Evolutionary conservation across 2,329 filamentous ascomycete genomes (phyloP).

Genomic region (Penicillium griseofulvum): DNA sequence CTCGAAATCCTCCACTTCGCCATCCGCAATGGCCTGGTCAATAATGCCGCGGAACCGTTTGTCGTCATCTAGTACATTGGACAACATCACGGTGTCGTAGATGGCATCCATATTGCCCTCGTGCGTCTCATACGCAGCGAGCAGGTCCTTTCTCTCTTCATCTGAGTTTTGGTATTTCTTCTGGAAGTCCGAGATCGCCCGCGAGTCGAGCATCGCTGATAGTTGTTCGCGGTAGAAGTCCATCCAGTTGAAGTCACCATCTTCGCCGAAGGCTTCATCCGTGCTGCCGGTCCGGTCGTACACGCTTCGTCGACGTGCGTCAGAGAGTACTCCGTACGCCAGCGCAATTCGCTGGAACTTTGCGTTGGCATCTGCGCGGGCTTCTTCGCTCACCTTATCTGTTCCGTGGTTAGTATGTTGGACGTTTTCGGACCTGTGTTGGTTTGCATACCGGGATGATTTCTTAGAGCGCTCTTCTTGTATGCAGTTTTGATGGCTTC

Average conservation of each 20-base stretch:
- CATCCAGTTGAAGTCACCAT: constrained; percentile 82
- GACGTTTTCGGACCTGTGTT: constrained; percentile 7
- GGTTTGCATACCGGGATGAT: constrained; percentile 69
- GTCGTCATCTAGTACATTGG: constrained; percentile 79
- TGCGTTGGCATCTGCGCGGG: constrained; percentile 70
- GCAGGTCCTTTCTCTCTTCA: constrained; percentile 76
- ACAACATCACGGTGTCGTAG: constrained; percentile 84
- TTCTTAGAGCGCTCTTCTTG: constrained; percentile 80
- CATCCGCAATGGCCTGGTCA: constrained; percentile 70
- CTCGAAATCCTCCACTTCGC: constrained; percentile 64
- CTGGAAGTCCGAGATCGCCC: constrained; percentile 73
- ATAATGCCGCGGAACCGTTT: constrained; percentile 79
- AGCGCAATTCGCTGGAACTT: constrained; percentile 90
- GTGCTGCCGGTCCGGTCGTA: constrained; percentile 92
- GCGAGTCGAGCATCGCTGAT: constrained; percentile 68
- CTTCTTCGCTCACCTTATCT: constrained; percentile 73
- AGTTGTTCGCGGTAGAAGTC: constrained; percentile 87
- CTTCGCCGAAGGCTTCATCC: constrained; percentile 69
- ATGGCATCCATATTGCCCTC: constrained; percentile 74
- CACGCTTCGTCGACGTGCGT: constrained; percentile 72
- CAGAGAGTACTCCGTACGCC: constrained; percentile 89
- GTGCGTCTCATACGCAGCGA: constrained; percentile 69
- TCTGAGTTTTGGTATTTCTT: constrained; percentile 78
- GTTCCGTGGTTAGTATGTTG: constrained; percentile 15
- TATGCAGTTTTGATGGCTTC: constrained; percentile 88